phyloP scores from a whole-genome alignment of 2,329 filamentous ascomycete species.

The Calcarisporium arbuscula region DNA sequence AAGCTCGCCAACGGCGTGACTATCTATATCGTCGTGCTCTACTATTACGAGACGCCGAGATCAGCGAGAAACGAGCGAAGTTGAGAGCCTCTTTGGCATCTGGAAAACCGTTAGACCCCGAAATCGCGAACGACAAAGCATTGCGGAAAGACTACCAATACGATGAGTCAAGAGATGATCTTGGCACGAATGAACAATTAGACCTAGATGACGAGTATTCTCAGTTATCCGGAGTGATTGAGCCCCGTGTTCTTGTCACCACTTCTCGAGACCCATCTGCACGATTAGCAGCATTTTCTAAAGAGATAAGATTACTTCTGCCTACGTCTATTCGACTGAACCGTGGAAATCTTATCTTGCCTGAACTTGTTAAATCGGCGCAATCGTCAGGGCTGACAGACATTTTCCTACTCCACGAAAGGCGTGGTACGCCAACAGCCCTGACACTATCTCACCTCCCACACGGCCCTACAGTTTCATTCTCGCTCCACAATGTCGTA shows the following conservation, averaged over 20 bases:
- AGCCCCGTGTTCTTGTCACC: slow-evolving; percentile 82
- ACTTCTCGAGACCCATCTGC: slow-evolving; percentile 85
- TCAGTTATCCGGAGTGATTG: slow-evolving; percentile 82
- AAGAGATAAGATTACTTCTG: slow-evolving; percentile 78
- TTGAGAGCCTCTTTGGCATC: slow-evolving; percentile 80
- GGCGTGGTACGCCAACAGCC: slow-evolving; percentile 85
- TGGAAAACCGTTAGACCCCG: slow-evolving; percentile 76
- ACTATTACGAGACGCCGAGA: slow-evolving; percentile 83
- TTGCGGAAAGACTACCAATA: slow-evolving; percentile 87
- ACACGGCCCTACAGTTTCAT: slow-evolving; percentile 73
- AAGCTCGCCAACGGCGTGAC: slow-evolving; percentile 35
- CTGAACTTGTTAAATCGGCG: slow-evolving; percentile 77
- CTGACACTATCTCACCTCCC: slow-evolving; percentile 83
- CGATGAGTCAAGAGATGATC: slow-evolving; percentile 73
- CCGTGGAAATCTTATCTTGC: slow-evolving; percentile 81
- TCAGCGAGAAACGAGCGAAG: slow-evolving; percentile 83
- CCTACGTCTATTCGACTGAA: slow-evolving; percentile 86
- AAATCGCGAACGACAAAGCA: slow-evolving; percentile 78
- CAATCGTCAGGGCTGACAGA: slow-evolving; percentile 77
- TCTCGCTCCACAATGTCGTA: slow-evolving; percentile 88
- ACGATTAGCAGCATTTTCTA: slow-evolving; percentile 81
- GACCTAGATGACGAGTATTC: slow-evolving; percentile 87
- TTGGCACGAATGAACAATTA: slow-evolving; percentile 60
- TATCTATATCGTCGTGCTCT: slow-evolving; percentile 86
- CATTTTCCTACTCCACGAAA: slow-evolving; percentile 82